phyloP scores from a whole-genome alignment of 306 rosid species.

The Sicyos baderoa region DNA sequence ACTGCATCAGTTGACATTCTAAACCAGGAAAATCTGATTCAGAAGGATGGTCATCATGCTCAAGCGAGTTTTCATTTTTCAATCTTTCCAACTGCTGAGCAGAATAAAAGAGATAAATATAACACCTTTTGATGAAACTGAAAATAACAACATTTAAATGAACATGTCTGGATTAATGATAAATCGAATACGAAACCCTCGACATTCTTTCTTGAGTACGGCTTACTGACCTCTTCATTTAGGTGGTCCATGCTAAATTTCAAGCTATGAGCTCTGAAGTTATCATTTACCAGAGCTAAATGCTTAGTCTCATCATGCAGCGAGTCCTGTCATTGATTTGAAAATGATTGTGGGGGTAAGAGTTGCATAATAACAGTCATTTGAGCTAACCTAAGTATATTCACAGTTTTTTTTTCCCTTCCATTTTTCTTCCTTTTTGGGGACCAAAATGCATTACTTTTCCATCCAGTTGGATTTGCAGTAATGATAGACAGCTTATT shows the following conservation, averaged over 20 bases:
- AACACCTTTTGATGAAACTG: background rate
- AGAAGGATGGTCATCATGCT: constrained; percentile 35
- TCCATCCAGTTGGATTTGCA: background rate
- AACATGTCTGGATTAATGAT: background rate
- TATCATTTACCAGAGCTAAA: constrained; percentile 38
- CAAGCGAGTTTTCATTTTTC: constrained; percentile 63
- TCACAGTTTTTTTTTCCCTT: background rate
- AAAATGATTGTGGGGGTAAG: background rate
- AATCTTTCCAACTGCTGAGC: constrained; percentile 78
- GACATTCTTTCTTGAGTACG: background rate
- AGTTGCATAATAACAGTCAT: constrained; percentile 2
- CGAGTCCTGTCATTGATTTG: constrained; percentile 30
- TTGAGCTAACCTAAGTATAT: background rate
- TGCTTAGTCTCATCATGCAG: constrained; percentile 31
- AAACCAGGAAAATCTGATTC: constrained; percentile 54
- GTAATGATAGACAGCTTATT: background rate
- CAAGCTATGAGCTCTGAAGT: constrained; percentile 38
- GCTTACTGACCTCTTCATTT: constrained; percentile 56
- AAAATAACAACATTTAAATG: background rate
- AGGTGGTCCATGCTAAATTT: constrained; percentile 74
- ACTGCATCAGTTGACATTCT: constrained; percentile 57
- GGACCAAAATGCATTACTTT: background rate
- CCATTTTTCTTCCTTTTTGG: background rate
- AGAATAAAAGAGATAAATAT: constrained; percentile 18
- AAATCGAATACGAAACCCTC: background rate